Evolutionary conservation across 192 early-diverging fungal species (phyloP).

Genomic region (Thoreauomyces humboldtii): DNA sequence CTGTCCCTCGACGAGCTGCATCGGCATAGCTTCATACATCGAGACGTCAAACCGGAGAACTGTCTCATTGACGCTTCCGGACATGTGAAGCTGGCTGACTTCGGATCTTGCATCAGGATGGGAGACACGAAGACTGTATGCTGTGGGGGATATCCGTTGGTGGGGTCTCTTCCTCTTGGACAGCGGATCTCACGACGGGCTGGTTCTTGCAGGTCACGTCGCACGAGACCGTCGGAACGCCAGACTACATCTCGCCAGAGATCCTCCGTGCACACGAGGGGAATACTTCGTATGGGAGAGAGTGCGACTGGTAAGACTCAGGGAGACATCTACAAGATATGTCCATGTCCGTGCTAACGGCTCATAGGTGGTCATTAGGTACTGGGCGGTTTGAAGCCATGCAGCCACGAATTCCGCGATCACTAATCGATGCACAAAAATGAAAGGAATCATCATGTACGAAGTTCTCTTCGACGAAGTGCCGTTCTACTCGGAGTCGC

Average conservation of each 20-base stretch:
- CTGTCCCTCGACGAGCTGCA: conserved; percentile 73
- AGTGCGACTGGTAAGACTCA: conserved; percentile 84
- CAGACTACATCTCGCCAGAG: conserved; percentile 96
- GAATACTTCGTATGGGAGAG: conserved; percentile 63
- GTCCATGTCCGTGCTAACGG: no score
- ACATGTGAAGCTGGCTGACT: conserved; percentile 79
- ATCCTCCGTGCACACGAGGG: conserved; percentile 82
- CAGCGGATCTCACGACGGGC: no score
- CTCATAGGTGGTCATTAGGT: conserved; percentile 24
- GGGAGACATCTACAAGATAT: no score
- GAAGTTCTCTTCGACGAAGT: conserved; percentile 83
- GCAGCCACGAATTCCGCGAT: no score
- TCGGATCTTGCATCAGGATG: conserved; percentile 74
- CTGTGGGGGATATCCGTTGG: no score
- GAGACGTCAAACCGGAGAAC: conserved; percentile 81
- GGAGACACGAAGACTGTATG: conserved; percentile 45
- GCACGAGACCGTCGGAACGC: conserved; percentile 62
- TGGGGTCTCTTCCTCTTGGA: no score
- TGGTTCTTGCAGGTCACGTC: conserved; percentile 38
- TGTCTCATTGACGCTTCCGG: conserved; percentile 70
- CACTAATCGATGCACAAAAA: no score
- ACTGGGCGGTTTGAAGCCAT: no score
- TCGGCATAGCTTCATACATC: conserved; percentile 60
- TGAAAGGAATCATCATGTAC: conserved; percentile 73
- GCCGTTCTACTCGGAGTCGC: conserved; percentile 85